These are phyloP conservation scores for Cytidiella melzeri DNA, from an alignment of 768 basidiomycete species.

Conservation along the genomic window DNA sequence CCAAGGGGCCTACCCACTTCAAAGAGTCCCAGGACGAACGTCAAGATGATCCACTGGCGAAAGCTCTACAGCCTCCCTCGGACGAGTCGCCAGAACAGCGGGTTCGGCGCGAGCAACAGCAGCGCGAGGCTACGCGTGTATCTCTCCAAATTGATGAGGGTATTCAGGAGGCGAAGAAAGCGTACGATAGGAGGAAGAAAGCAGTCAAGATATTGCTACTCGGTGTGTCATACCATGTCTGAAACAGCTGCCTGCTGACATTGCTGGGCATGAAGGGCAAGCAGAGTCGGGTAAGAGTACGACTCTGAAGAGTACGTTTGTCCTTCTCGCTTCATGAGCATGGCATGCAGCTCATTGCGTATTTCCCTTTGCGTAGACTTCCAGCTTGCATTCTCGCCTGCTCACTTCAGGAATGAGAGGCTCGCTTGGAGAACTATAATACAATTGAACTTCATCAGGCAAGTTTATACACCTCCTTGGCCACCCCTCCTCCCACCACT, in stretches of 20 bases:
- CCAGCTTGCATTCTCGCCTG: constrained; percentile 58
- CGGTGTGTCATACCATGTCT: no score
- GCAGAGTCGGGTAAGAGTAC: constrained; percentile 54
- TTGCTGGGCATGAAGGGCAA: constrained; percentile 35
- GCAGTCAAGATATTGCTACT: constrained; percentile 51
- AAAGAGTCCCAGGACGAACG: constrained; percentile 14
- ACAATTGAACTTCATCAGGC: constrained; percentile 67
- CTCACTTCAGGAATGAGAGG: constrained; percentile 51
- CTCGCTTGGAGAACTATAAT: constrained; percentile 58
- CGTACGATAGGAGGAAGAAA: constrained; percentile 42
- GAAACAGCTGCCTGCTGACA: neutral
- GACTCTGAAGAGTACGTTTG: constrained; percentile 25
- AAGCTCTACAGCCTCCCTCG: constrained; percentile 26
- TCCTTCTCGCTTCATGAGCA: neutral
- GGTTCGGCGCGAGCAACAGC: constrained; percentile 26
- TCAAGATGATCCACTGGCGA: constrained; percentile 29
- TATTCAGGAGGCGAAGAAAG: constrained; percentile 39
- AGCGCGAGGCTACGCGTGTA: constrained; percentile 37
- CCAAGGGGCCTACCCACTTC: neutral
- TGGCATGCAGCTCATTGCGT: no score
- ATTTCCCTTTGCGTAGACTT: constrained; percentile 45
- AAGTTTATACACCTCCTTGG: no score
- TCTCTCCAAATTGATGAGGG: constrained; percentile 45
- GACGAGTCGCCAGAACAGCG: constrained; percentile 34
- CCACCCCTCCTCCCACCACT: no score